Conservation (phyloP, 1,139 yeast genomes). For the Zygosaccharomyces sapae region DNA sequence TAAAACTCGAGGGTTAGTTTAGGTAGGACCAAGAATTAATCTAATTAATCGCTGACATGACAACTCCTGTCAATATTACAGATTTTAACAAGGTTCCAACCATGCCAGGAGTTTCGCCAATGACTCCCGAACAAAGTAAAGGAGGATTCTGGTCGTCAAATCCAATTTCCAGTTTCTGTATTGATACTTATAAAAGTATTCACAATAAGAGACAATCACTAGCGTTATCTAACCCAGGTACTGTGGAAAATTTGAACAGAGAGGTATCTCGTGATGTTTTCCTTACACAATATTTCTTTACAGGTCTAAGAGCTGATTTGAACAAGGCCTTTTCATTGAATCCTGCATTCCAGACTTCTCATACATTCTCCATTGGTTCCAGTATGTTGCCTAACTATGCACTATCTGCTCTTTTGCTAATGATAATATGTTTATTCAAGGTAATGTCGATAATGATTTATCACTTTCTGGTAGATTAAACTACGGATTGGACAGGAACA, state of each 20-base stretch:
- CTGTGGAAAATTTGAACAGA: conserved; percentile 87
- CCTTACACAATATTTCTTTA: conserved; percentile 82
- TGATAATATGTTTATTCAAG: conserved; percentile 83
- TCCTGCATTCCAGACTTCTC: conserved; percentile 97
- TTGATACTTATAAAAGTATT: conserved; percentile 70
- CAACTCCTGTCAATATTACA: conserved; percentile 43
- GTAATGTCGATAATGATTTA: conserved; percentile 82
- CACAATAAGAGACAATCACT: conserved; percentile 76
- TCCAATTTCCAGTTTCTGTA: conserved; percentile 77
- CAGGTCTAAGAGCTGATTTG: conserved; percentile 95
- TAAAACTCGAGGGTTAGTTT: background rate
- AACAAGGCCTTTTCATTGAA: conserved; percentile 86
- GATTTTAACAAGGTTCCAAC: conserved; percentile 58
- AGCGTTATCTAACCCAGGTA: conserved; percentile 87
- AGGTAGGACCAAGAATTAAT: background rate
- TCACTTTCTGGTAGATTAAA: conserved; percentile 86
- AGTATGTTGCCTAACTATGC: conserved; percentile 87
- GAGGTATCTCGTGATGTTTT: conserved; percentile 94
- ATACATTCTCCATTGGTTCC: conserved; percentile 87
- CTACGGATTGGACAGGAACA: conserved; percentile 82
- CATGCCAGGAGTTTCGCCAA: conserved; percentile 51
- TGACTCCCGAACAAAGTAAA: conserved; percentile 44
- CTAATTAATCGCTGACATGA: conserved; percentile 18
- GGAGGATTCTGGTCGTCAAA: conserved; percentile 74
- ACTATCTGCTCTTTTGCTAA: conserved; percentile 83